Percentiles rank a stretch among this genome's conserved stretches.
These are phyloP conservation scores for Claviceps digitariae DNA, from an alignment of 2,329 filamentous ascomycete genomes.

Conservation along the genomic window DNA sequence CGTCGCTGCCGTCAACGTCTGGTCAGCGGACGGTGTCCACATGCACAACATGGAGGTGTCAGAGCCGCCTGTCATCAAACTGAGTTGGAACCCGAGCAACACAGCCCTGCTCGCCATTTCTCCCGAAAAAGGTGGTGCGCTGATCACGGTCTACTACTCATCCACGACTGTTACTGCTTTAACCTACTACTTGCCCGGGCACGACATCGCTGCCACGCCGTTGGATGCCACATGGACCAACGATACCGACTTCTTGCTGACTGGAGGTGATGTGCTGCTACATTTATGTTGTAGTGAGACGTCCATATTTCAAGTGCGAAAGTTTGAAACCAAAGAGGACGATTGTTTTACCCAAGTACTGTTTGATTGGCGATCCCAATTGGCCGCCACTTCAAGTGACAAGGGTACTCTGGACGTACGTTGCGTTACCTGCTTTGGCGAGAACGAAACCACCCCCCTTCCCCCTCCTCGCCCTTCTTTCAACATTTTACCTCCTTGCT, in stretches of 20 bases:
- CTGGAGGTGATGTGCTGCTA: constrained; percentile 41
- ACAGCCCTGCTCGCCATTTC: constrained; percentile 43
- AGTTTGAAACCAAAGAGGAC: constrained; percentile 38
- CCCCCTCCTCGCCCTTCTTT: no score
- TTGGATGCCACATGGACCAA: constrained; percentile 48
- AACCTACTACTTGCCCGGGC: constrained; percentile 33
- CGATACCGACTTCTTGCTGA: constrained; percentile 43
- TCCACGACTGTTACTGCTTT: constrained; percentile 28
- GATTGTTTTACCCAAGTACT: constrained; percentile 42
- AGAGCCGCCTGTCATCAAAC: constrained; percentile 47
- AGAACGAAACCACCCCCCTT: neutral
- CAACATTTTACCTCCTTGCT: neutral
- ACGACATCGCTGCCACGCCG: constrained; percentile 36
- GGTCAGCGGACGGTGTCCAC: constrained; percentile 37
- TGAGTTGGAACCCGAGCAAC: constrained; percentile 46
- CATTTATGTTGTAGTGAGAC: constrained; percentile 33
- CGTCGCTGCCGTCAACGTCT: constrained; percentile 40
- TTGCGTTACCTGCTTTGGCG: constrained; percentile 1
- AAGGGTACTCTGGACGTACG: constrained; percentile 48
- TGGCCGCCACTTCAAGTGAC: constrained; percentile 46
- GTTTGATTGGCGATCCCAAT: constrained; percentile 38
- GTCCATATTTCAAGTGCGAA: constrained; percentile 31
- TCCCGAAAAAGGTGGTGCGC: constrained; percentile 37
- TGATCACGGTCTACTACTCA: constrained; percentile 45
- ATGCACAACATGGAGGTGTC: constrained; percentile 41